These are phyloP conservation scores for Podila minutissima DNA, from an alignment of 192 early-diverging fungal species.

Conservation along the genomic window DNA sequence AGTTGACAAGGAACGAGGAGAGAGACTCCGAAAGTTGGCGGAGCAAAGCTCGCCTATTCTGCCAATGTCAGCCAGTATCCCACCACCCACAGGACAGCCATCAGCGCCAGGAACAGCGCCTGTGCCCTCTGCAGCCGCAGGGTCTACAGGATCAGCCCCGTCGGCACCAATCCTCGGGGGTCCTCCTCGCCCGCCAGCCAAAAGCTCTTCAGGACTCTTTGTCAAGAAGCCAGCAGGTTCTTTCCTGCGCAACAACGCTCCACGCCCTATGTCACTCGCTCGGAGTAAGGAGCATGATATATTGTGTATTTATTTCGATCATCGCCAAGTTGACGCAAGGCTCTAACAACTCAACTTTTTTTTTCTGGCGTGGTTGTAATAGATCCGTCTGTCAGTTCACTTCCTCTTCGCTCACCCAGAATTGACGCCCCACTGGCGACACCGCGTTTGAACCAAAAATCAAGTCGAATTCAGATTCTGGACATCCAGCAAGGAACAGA, in stretches of 20 bases:
- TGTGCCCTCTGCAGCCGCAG: not conserved
- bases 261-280: slow-evolving; percentile 36
- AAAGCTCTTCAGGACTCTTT: slow-evolving; percentile 35
- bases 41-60: slow-evolving; percentile 34
- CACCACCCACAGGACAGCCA: not conserved
- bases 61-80: slow-evolving; percentile 2
- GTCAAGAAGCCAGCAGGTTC: slow-evolving; percentile 30
- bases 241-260: slow-evolving; percentile 41
- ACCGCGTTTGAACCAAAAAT: slow-evolving; percentile 35
- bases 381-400: slow-evolving; percentile 28
- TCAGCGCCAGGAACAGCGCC: not conserved
- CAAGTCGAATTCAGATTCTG: slow-evolving; percentile 40
- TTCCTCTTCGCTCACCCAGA: slow-evolving; percentile 37
- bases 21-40: slow-evolving; percentile 34
- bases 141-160: not conserved
- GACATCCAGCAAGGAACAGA: slow-evolving; percentile 51
- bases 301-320: not conserved
- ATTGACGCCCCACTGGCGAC: slow-evolving; percentile 28
- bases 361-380: not conserved
- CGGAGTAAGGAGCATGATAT: slow-evolving; percentile 18
- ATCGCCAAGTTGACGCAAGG: no score
- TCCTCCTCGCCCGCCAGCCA: slow-evolving; percentile 23
- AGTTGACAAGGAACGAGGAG: slow-evolving; percentile 25
- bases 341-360: no score
- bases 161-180: slow-evolving; percentile 3